These are phyloP conservation scores for Phaeophleospora eucalypticola DNA, from an alignment of 2,329 filamentous ascomycete species.

Conservation along the genomic window DNA sequence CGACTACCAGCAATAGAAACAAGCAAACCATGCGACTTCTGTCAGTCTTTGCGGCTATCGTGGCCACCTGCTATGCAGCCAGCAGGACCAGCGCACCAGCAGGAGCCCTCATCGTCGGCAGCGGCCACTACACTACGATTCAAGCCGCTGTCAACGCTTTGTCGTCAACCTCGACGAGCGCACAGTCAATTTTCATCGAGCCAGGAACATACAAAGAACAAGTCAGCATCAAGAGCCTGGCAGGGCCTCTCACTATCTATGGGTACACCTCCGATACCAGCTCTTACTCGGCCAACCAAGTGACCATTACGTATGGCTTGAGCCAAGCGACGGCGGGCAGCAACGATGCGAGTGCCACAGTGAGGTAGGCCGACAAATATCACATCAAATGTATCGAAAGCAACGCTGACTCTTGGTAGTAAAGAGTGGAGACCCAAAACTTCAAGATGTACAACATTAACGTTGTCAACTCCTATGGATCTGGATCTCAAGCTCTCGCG, in stretches of 20 bases:
- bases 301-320: conserved; percentile 50
- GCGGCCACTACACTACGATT: conserved; percentile 44
- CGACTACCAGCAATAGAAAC: no score
- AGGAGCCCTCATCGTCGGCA: conserved; percentile 43
- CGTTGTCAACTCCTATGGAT: conserved; percentile 48
- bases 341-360: conserved; percentile 53
- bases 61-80: neutral
- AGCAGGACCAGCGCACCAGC: conserved; percentile 1
- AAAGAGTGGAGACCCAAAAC: conserved; percentile 44
- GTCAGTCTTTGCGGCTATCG: neutral
- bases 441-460: conserved; percentile 63
- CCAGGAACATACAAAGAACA: conserved; percentile 60
- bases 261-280: conserved; percentile 56
- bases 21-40: conserved; percentile 1
- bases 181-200: conserved; percentile 60
- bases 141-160: conserved; percentile 58
- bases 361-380: no score
- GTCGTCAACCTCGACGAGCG: conserved; percentile 46
- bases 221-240: conserved; percentile 49
- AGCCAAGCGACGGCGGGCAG: conserved; percentile 46
- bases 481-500: conserved; percentile 51
- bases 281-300: conserved; percentile 54
- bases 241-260: conserved; percentile 52
- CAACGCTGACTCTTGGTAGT: no score
- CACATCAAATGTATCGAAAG: no score